Evolutionary conservation across 345 rosid species (phyloP), one percentile per base, ranked within the genome.

Genomic region (Eucalyptus rudis): DNA sequence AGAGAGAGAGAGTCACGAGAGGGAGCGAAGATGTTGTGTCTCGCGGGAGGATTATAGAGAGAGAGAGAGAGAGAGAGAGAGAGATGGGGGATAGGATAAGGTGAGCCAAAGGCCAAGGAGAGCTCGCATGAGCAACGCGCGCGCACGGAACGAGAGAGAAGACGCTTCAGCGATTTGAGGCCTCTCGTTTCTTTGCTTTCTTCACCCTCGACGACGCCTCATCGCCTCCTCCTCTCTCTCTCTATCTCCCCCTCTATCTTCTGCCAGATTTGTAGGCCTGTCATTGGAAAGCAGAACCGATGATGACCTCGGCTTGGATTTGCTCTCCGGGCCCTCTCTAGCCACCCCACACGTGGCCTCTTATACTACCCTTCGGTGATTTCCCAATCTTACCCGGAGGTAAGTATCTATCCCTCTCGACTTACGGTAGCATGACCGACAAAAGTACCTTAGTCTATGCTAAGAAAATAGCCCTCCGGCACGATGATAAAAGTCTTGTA

Each of bases 31-130:
- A 81, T 86, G 87, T 24, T 25, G 56, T 10, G 87, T 64, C 76
- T n/a, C 76, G 31, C 76, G 7, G 36, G 76, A 89, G 88, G 64
- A 45, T 40, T 40, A 40, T 56, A 19, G 49, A n/a, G 50, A 31
- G 29, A 33, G 86, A n/a, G n/a, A n/a, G n/a, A n/a, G n/a, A n/a
- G n/a, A n/a, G n/a, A 86, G 71, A 31, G n/a, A 33, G 8, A 86
- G 44, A 66, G 76, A 68, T 31, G 85, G 22, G 6, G 86, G 90
- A 89, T 87, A 89, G 90, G 91, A 89, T 89, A 89, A 89, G 91
- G 91, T 87, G 8, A 87, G 91, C 87, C 87, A 58, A 49, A 44
- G 71, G 71, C 24, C 52, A 80, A 87, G 58, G 58, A 52, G 86
- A 86, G 86, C 17, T 43, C 31, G 29, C 47, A n/a, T 89, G 88